These are phyloP conservation scores for Fusarium sp. DNA, from an alignment of 2,329 filamentous ascomycete genomes.

Conservation along the genomic window DNA sequence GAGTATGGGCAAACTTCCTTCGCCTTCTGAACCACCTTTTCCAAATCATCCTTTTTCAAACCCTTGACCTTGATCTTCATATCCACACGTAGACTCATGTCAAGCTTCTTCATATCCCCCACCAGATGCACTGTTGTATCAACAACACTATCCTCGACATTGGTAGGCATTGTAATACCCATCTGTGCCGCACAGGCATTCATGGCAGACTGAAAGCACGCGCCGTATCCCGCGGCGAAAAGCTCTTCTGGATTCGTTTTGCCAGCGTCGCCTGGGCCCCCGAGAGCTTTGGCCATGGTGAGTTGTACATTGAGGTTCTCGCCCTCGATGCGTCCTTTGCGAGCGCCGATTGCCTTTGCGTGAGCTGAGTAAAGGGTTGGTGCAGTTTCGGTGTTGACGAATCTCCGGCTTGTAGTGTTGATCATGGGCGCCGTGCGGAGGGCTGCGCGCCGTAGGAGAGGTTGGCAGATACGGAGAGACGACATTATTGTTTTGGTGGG, in stretches of 20 bases:
- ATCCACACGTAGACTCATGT: slow-evolving; percentile 20
- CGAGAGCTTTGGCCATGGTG: slow-evolving; percentile 33
- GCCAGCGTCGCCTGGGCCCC: slow-evolving; percentile 24
- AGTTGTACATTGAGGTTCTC: slow-evolving; percentile 34
- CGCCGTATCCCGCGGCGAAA: slow-evolving; percentile 28
- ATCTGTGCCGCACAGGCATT: slow-evolving; percentile 24
- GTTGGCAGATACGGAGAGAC: slow-evolving; percentile 9
- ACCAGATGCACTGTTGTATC: slow-evolving; percentile 28
- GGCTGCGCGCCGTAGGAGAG: slow-evolving; percentile 1
- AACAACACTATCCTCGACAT: slow-evolving; percentile 21
- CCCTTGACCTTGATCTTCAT: slow-evolving; percentile 34
- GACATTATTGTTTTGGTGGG: slow-evolving; percentile 7
- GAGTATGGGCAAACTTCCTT: slow-evolving; percentile 21
- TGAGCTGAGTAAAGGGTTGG: slow-evolving; percentile 27
- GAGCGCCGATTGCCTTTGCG: slow-evolving; percentile 27
- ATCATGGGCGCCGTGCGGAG: neutral
- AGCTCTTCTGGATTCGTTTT: slow-evolving; percentile 26
- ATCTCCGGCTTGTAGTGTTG: neutral
- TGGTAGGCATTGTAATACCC: slow-evolving; percentile 15
- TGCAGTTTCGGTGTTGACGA: slow-evolving; percentile 15
- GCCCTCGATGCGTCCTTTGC: slow-evolving; percentile 26
- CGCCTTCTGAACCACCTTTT: slow-evolving; percentile 17
- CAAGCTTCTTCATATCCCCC: slow-evolving; percentile 23
- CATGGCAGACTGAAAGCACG: slow-evolving; percentile 33
- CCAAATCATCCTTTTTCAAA: neutral